Evolutionary conservation across 371 early-diverging fungal species (phyloP).

Genomic region (Rhizopus delemar): DNA sequence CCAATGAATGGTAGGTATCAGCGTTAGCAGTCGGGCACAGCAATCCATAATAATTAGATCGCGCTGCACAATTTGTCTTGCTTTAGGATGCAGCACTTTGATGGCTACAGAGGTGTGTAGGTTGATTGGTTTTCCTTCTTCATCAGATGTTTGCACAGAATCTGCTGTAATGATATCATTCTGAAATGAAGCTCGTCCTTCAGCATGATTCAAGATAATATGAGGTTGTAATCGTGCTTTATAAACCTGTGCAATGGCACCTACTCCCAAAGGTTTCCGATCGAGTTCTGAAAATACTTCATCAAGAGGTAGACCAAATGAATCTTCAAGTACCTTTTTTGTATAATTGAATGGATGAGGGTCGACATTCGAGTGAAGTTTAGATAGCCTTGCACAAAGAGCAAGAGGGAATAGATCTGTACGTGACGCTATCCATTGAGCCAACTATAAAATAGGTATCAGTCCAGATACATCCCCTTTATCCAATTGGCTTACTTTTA

Average conservation of each 20-base stretch:
- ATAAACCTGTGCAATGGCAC: slow-evolving; percentile 95
- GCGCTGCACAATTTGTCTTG: slow-evolving; percentile 63
- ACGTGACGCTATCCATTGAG: slow-evolving; percentile 96
- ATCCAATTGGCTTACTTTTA: slow-evolving; percentile 63
- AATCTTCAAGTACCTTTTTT: slow-evolving; percentile 56
- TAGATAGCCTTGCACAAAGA: slow-evolving; percentile 74
- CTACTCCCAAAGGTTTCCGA: slow-evolving; percentile 83
- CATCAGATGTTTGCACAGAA: slow-evolving; percentile 30
- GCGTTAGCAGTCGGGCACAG: slow-evolving; percentile 65
- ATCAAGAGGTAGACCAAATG: slow-evolving; percentile 66
- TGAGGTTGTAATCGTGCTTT: slow-evolving; percentile 62
- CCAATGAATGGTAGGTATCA: slow-evolving; percentile 80
- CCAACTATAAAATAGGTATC: slow-evolving; percentile 56
- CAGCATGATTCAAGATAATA: slow-evolving; percentile 30
- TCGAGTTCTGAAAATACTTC: slow-evolving; percentile 80
- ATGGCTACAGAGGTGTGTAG: slow-evolving; percentile 80
- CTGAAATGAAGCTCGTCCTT: slow-evolving; percentile 23
- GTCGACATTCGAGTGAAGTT: slow-evolving; percentile 80
- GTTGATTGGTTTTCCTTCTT: slow-evolving; percentile 26
- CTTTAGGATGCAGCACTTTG: slow-evolving; percentile 92
- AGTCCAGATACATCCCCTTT: neutral
- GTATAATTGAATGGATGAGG: slow-evolving; percentile 80
- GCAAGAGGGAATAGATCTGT: slow-evolving; percentile 86
- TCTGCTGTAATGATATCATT: slow-evolving; percentile 37
- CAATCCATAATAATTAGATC: slow-evolving; percentile 82